Evolutionary conservation across 306 rosid species (phyloP), one percentile per base, ranked within the genome.

Genomic region (Malus sylvestris): DNA sequence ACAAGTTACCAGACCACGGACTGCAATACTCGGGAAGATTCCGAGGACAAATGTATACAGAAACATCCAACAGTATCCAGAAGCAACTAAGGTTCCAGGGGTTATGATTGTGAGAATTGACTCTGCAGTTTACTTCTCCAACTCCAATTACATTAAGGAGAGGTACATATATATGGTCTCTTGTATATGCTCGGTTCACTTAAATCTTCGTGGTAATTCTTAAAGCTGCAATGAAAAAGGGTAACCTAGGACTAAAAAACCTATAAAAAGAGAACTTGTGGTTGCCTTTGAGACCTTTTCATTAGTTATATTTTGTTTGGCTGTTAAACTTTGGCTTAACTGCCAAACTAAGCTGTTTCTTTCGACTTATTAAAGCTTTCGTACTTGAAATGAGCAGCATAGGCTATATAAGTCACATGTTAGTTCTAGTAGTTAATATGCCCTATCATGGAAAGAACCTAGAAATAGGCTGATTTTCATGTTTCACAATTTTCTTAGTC

Each of bases 111-210:
- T 95, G 30, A 88, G 99, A 79, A 93, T 92, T 23, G 99, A 95
- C 67, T 95, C 99, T 53, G 99, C 99, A 10, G 82, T 95, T 73
- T 92, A 95, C 84, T 95, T 95, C 74, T 95, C 97, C 83, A 95
- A 95, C 86, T 95, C 97, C 75, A 92, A 92, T 46, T 92, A 95
- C 82, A 86, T 90, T 22, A 95, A 83, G 78, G 99, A 95, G 83
- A 95, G 99, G 99, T 92, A 85, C 42, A 74, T 8, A 69, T 61
- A 72, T 10, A 69, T 61, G 70, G 60, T 42, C 76, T 79, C 29
- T 81, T 40, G 79, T 69, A 73, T 73, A 27, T 75, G 16, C 22
- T 78, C 23, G 0, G 62, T 45, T 64, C 27, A 32, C 20, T 46
- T 67, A n/a, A 65, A n/a, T 75, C 45, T 67, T 44, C 20, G 20